These are phyloP conservation scores for Lignosus rhinocerotis DNA, from an alignment of 1,284 basidiomycete genomes.

Conservation along the genomic window DNA sequence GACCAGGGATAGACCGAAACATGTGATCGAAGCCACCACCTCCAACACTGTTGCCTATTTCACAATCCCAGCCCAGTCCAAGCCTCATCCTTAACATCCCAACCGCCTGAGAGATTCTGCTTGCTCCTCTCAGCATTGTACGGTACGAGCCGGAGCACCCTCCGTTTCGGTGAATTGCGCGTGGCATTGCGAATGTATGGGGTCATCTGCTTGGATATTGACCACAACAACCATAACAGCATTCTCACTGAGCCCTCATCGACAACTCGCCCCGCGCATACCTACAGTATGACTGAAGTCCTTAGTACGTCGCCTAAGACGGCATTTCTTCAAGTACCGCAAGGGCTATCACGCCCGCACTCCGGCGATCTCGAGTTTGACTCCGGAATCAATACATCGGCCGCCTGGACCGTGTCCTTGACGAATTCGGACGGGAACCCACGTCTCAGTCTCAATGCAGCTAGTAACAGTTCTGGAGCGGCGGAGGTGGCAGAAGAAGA, in stretches of 20 bases:
- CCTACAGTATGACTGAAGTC: constrained; percentile 4
- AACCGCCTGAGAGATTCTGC: too few species aligned
- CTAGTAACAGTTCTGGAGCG: background rate
- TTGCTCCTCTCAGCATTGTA: too few species aligned
- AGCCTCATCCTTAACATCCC: background rate
- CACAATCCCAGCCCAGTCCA: background rate
- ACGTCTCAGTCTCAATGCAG: constrained; percentile 17
- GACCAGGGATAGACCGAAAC: background rate
- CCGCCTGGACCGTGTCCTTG: constrained; percentile 70
- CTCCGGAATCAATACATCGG: constrained; percentile 72
- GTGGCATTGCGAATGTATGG: too few species aligned
- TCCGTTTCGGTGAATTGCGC: too few species aligned
- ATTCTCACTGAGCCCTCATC: background rate
- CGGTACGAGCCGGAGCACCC: too few species aligned
- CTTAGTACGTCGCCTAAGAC: constrained; percentile 12
- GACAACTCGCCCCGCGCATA: background rate
- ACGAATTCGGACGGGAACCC: constrained; percentile 40
- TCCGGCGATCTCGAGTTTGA: constrained; percentile 54
- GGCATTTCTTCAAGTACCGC: constrained; percentile 10
- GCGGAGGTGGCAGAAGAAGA: constrained; percentile 26
- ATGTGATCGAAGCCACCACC: background rate
- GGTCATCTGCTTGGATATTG: background rate
- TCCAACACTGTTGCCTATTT: background rate
- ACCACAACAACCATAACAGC: too few species aligned
- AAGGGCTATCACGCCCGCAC: constrained; percentile 18